Percentiles rank a stretch among this genome's conserved stretches.
These are phyloP conservation scores for Botrytis pseudocinerea DNA, from an alignment of 2,329 filamentous ascomycete genomes.

Conservation along the genomic window DNA sequence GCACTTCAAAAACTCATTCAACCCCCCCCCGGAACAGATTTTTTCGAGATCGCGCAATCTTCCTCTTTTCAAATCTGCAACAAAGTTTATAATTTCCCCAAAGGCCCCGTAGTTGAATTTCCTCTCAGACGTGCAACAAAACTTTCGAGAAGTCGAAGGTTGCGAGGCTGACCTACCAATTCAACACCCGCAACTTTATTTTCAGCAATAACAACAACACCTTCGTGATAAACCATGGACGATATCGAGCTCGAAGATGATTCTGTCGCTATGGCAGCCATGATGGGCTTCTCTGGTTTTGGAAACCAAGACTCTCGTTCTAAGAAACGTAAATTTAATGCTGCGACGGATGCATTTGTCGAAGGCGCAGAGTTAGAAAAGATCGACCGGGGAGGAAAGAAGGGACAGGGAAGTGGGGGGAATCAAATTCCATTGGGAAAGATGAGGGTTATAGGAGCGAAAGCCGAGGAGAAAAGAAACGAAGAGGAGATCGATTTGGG, in stretches of 20 bases:
- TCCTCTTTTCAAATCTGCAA: background rate
- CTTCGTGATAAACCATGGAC: background rate
- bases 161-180: background rate
- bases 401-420: conserved; percentile 40
- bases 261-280: conserved; percentile 46
- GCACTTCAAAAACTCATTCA: background rate
- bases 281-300: conserved; percentile 75
- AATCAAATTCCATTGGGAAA: conserved; percentile 39
- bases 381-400: conserved; percentile 40
- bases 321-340: conserved; percentile 69
- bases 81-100: background rate
- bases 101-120: background rate
- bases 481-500: conserved; percentile 35
- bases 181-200: background rate
- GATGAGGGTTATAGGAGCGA: conserved; percentile 32
- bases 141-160: background rate
- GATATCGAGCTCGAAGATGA: conserved; percentile 25
- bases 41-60: background rate
- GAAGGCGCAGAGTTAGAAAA: conserved; percentile 41
- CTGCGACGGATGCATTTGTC: conserved; percentile 53
- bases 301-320: conserved; percentile 53
- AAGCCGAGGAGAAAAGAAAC: conserved; percentile 23
- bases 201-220: background rate
- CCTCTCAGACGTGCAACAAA: conserved; percentile 8
- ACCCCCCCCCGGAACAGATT: background rate